Base-by-base conservation (phyloP, 2,329 filamentous ascomycete genomes). In the Sclerotinia minor region DNA sequence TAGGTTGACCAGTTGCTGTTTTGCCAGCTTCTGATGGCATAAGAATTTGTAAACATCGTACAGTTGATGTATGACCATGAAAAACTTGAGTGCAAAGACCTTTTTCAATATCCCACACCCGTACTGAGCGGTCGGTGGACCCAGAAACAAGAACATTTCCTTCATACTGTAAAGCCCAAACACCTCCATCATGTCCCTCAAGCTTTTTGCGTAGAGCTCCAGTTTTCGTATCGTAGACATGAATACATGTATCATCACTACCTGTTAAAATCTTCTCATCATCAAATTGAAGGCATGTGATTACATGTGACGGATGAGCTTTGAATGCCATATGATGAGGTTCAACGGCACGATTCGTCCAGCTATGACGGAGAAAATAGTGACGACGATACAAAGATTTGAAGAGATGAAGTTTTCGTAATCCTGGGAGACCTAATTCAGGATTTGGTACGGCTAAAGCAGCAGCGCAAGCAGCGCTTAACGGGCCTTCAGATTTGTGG, bases 51-150 rank as follows among this genome's bases (percentile, higher is more conserved):
- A 99, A 82, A 76, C 95, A 99, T 71, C 95, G 89, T 4, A 99
- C 95, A 19, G 95, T 99, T 53, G 94, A 98, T 13, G 95, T 99
- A 77, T 99, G 95, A 0, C 95, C 96, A 76, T 97, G 94, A 77
- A 99, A 99, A 0, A 97, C 90, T 77, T 99, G 95, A 15, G 94
- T 94, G 78, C 94, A 97, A 57, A 91, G 86, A 0, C 94, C 95
- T 74, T 90, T 90, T 76, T 96, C 92, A 71, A 99, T 97, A 77
- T 99, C 94, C 95, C 95, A 99, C 0, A 99, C 94, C n/a, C 95
- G 89, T n/a, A 99, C 95, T 15, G 95, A 96, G 58, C 95, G 86
- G 79, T 99, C 95, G 0, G 95, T 99, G 8, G 94, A 97, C 2
- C 95, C 95, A 21, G 95, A 99, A 2, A 99, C 95, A 26, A 99